Base-by-base conservation (phyloP, 2,329 filamentous ascomycete genomes). In the Waltergamsia citrina region DNA sequence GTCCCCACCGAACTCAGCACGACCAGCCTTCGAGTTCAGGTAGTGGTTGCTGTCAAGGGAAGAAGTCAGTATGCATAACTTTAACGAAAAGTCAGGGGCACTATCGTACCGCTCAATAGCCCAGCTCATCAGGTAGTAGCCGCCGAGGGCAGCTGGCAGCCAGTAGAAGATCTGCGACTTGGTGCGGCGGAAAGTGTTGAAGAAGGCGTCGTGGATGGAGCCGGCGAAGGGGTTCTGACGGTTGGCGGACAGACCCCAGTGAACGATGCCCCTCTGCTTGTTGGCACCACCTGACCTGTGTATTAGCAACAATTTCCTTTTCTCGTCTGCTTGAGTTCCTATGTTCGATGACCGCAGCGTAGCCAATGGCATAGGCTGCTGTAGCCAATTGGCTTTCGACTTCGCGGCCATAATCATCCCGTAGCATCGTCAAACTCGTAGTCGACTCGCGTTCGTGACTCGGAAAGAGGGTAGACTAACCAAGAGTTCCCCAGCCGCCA, bases 111-210 rank as follows among this genome's bases (percentile, higher is more conserved):
- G 78, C 66, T 94, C 80, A 52, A 76, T 81, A 46, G 92, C 90
- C 92, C 92, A 98, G 57, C 83, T 65, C 81, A 96, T 84, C 46
- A 77, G 56, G 56, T 79, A 77, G 69, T 96, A 98, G 46, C 74
- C 87, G 47, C 71, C 60, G 43, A 92, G 51, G 48, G 94, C 65
- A 25, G 88, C 82, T 39, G 92, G 84, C 18, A 80, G 73, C 62
- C 88, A 79, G 74, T 88, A 98, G 49, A 96, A 78, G 48, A 94
- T 78, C 71, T 96, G 92, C 49, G 72, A 62, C 59, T 78, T 80
- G 65, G 82, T 84, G 53, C 92, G 79, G 62, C 92, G 81, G 74
- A 83, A 93, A 50, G 78, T 81, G 76, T 98, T 98, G 81, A 96
- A 96, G 69, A 96, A 65, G 53, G 88, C 90, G 47, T 81, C 83